Evolutionary conservation across 441 rosid genomes (phyloP), one percentile per base, ranked within the genome.

Genomic region (Isatis lusitanica): DNA sequence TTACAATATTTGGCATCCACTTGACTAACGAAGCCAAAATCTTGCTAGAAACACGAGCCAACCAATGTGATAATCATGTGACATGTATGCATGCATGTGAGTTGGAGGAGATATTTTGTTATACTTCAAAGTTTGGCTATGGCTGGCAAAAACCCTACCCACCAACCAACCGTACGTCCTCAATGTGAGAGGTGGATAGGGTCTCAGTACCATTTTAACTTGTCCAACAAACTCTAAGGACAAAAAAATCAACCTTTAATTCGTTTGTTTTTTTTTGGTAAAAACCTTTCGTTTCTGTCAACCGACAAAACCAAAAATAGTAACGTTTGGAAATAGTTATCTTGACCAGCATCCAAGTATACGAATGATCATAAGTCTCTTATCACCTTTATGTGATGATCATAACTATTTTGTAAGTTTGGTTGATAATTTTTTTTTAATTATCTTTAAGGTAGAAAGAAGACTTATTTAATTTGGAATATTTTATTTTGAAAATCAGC

Each of bases 141-240:
- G 42, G 74, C 74, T 74, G 73, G 68, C 73, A 74, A 68, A 69
- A 70, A 63, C 60, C 71, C 79, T 76, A 76, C 61, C 30, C 71
- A 75, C 70, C 74, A 75, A 63, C 74, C 65, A 75, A 69, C 71
- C 75, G 71, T 75, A 55, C 75, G 79, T 70, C 57, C 79, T 63
- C 66, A 70, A 47, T 56, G 75, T 63, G 75, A 36, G 59, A 53
- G 65, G 58, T 61, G 42, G 69, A 16, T 63, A 68, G 74, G 74
- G 64, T 75, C 21, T 18, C 65, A 53, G 55, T 63, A 75, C 58
- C 16, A 24, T 42, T 68, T 68, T 62, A 43, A 44, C 74, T 17
- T 44, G 58, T 75, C 59, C 39, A 43, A 55, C 63, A 62, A 53
- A 75, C 52, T 35, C 31, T 55, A 36, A 43, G 53, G 9, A 55